These are phyloP conservation scores for Cantharellus cinnabarinus DNA, from an alignment of 768 basidiomycete species.

Conservation along the genomic window DNA sequence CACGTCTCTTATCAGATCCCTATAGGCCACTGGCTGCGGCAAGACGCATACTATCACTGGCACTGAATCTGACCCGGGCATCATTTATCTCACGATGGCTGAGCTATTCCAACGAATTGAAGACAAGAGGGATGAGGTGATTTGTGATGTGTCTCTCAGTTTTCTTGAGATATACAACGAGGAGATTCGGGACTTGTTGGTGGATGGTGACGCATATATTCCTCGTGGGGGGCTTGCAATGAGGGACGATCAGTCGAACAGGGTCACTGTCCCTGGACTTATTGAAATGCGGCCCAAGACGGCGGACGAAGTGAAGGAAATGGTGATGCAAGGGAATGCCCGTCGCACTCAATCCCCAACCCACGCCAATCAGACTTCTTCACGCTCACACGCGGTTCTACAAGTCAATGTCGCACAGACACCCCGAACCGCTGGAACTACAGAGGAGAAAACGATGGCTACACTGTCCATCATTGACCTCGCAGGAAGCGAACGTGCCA, in stretches of 20 bases:
- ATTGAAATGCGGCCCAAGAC: slow-evolving; percentile 59
- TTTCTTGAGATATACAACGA: slow-evolving; percentile 99
- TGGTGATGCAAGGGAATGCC: slow-evolving; percentile 74
- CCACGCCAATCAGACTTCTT: slow-evolving; percentile 90
- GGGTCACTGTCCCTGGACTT: slow-evolving; percentile 71
- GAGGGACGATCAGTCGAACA: slow-evolving; percentile 67
- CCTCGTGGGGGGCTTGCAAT: slow-evolving; percentile 79
- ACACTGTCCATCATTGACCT: slow-evolving; percentile 96
- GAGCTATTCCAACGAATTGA: slow-evolving; percentile 89
- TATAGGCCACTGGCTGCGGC: slow-evolving; percentile 97
- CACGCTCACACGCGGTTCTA: slow-evolving; percentile 91
- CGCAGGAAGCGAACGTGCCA: slow-evolving; percentile 91
- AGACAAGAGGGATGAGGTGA: slow-evolving; percentile 68
- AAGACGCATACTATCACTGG: slow-evolving; percentile 99
- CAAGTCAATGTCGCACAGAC: slow-evolving; percentile 85
- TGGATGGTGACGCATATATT: slow-evolving; percentile 40
- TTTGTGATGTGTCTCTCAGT: slow-evolving; percentile 73
- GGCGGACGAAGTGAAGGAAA: slow-evolving; percentile 85
- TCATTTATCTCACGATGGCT: slow-evolving; percentile 93
- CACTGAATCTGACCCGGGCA: slow-evolving; percentile 66
- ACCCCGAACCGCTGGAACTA: slow-evolving; percentile 65
- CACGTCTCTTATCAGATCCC: neutral
- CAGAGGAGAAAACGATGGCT: slow-evolving; percentile 65
- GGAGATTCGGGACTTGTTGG: slow-evolving; percentile 86
- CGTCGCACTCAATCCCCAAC: slow-evolving; percentile 86